Conservation (phyloP, 192 early-diverging fungal genomes). For the Rhizophagus sp. region DNA sequence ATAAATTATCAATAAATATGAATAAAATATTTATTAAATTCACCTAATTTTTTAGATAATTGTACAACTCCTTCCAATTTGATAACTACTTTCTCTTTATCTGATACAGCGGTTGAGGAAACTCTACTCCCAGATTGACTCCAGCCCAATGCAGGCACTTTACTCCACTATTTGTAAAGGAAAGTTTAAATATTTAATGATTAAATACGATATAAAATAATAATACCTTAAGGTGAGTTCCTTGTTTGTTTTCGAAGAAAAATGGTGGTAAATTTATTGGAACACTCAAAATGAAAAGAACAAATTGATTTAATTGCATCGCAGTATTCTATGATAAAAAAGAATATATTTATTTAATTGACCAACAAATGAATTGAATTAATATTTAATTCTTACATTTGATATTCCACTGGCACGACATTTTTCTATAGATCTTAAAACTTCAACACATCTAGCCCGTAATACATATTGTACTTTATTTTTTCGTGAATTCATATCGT, state of each 20-base stretch:
- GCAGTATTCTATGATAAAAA: background rate
- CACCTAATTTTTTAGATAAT: background rate
- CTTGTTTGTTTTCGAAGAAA: constrained; percentile 3
- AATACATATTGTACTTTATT: background rate
- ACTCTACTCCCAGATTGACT: background rate
- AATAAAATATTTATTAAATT: background rate
- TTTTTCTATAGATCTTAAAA: background rate
- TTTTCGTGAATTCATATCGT: background rate
- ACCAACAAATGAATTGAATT: background rate
- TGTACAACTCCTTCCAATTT: constrained; percentile 15
- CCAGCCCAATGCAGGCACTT: background rate
- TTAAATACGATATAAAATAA: background rate
- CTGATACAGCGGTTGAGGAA: background rate
- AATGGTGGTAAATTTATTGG: constrained; percentile 17
- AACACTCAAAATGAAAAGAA: background rate
- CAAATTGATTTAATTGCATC: background rate
- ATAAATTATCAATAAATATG: background rate
- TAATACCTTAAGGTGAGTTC: background rate
- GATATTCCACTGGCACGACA: background rate
- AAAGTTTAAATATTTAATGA: background rate
- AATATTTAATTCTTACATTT: background rate
- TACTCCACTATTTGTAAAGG: background rate
- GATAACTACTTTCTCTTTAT: background rate
- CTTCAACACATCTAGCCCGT: background rate
- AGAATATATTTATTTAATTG: background rate